A percentile compares a stretch with the other conserved stretches of the same genome.
Evolutionary conservation across 2,329 filamentous ascomycete genomes (phyloP).

Genomic region (Exophiala lecanii-corni): DNA sequence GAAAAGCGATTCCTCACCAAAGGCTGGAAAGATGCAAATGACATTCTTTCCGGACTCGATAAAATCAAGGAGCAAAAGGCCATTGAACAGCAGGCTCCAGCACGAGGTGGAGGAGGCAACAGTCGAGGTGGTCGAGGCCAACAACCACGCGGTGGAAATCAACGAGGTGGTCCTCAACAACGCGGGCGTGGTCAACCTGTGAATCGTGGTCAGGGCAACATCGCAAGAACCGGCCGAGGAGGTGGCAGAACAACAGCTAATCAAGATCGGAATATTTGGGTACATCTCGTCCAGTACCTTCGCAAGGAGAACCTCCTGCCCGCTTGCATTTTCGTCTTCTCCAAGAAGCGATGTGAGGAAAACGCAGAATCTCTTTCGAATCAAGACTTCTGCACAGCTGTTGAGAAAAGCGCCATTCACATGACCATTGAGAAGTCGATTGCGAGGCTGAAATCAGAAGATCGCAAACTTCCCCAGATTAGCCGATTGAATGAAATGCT

Average conservation of each 20-base stretch:
- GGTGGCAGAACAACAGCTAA: constrained; percentile 84
- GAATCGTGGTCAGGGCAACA: constrained; percentile 68
- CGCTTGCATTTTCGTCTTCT: constrained; percentile 97
- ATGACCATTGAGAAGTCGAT: constrained; percentile 97
- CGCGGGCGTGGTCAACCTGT: constrained; percentile 51
- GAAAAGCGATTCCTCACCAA: constrained; percentile 88
- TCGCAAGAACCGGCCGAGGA: constrained; percentile 79
- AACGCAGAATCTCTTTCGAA: constrained; percentile 94
- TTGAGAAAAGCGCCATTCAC: constrained; percentile 93
- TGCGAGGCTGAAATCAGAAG: constrained; percentile 83
- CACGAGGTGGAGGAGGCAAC: constrained; percentile 43
- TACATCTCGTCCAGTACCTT: constrained; percentile 86
- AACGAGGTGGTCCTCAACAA: constrained; percentile 49
- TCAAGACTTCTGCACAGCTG: constrained; percentile 87
- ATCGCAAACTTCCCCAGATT: constrained; percentile 87
- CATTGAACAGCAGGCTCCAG: constrained; percentile 39
- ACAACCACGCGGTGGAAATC: constrained; percentile 50
- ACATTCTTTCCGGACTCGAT: constrained; percentile 73
- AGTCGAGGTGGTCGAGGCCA: constrained; percentile 50
- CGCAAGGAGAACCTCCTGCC: constrained; percentile 83
- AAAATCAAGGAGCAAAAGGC: constrained; percentile 60
- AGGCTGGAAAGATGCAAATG: constrained; percentile 92
- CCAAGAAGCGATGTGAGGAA: constrained; percentile 94
- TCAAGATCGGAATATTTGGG: constrained; percentile 95
- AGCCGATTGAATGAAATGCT: constrained; percentile 79